Evolutionary conservation across 2,329 filamentous ascomycete species (phyloP).

Genomic region (Colletotrichum shisoi): DNA sequence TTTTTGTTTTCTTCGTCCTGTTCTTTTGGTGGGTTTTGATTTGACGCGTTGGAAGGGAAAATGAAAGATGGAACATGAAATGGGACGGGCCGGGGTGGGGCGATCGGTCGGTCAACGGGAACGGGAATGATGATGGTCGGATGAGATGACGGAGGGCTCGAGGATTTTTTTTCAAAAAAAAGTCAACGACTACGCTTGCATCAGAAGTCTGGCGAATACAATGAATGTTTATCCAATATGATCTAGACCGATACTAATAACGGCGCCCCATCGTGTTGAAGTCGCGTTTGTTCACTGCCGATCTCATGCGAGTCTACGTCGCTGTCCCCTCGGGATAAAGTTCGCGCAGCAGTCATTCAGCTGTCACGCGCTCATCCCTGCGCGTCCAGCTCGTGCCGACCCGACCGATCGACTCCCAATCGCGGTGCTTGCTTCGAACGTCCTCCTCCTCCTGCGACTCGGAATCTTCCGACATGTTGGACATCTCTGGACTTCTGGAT

Average conservation of each 20-base stretch:
- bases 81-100: constrained; percentile 9
- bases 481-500: too few species aligned
- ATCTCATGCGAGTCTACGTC: background rate
- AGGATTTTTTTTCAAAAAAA: constrained; percentile 3
- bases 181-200: constrained; percentile 18
- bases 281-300: background rate
- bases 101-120: constrained; percentile 12
- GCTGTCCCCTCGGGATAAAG: too few species aligned
- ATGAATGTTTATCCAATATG: constrained; percentile 7
- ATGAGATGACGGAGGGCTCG: constrained; percentile 2
- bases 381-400: constrained; percentile 2
- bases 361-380: constrained; percentile 6
- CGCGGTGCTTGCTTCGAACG: background rate
- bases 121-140: constrained; percentile 27
- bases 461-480: too few species aligned
- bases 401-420: background rate
- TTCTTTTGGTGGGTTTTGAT: constrained; percentile 2
- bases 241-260: background rate
- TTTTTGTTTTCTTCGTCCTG: constrained; percentile 11
- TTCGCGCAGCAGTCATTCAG: background rate
- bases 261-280: background rate
- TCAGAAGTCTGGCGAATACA: constrained; percentile 22
- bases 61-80: constrained; percentile 21
- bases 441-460: too few species aligned
- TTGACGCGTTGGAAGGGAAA: constrained; percentile 14